phyloP scores from a whole-genome alignment of 441 rosid genomes.

The Hura crepitans region DNA sequence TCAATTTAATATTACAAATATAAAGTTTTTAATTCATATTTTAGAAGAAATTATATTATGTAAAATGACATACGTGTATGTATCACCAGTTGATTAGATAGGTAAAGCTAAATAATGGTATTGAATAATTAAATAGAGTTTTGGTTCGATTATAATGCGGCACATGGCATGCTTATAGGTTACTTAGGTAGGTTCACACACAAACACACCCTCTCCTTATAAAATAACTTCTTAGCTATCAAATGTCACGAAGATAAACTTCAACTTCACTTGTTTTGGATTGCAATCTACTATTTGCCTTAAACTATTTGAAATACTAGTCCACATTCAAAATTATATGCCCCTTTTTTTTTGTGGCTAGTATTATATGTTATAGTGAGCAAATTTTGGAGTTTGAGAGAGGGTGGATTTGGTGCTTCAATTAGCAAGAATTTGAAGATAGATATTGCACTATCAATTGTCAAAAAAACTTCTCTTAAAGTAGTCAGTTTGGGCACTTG shows the following conservation, averaged over 20 bases:
- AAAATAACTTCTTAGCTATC: not conserved
- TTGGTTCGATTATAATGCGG: no score
- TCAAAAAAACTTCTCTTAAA: not conserved
- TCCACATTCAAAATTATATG: constrained; percentile 12
- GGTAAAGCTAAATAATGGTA: no score
- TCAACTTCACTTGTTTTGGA: constrained; percentile 25
- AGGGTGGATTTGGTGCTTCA: constrained; percentile 1
- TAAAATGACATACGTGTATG: no score
- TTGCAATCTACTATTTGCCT: constrained; percentile 13
- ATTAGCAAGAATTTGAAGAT: not conserved
- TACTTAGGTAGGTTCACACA: not conserved
- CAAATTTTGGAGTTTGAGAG: not conserved
- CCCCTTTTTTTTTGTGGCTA: constrained; percentile 15
- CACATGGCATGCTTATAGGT: constrained; percentile 29
- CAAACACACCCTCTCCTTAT: not conserved
- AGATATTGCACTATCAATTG: not conserved
- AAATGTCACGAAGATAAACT: constrained; percentile 21
- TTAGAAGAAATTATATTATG: no score
- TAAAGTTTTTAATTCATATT: no score
- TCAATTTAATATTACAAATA: no score
- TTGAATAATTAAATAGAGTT: no score
- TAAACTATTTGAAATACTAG: constrained; percentile 11
- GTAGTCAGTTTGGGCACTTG: not conserved
- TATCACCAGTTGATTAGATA: no score
- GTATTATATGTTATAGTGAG: not conserved